Conservation (phyloP, 805 yeast genomes). For the Candida nonsorbophila region DNA sequence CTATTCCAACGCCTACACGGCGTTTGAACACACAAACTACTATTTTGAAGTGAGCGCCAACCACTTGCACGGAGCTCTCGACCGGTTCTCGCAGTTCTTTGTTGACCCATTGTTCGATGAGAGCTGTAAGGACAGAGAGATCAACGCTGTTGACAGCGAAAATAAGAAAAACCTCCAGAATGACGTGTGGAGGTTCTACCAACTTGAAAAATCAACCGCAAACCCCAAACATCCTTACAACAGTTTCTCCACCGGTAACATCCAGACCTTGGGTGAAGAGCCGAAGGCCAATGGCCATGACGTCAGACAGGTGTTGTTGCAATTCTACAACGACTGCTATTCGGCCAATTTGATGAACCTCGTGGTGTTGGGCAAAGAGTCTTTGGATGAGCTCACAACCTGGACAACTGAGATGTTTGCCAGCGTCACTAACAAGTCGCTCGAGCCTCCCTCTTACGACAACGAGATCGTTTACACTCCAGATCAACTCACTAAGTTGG, state of each 20-base stretch:
- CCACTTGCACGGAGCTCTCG: conserved; percentile 80
- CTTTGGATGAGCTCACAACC: conserved; percentile 59
- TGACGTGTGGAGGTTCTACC: conserved; percentile 85
- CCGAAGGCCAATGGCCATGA: conserved; percentile 62
- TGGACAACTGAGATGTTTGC: conserved; percentile 70
- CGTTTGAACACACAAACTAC: conserved; percentile 84
- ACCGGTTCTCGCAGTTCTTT: conserved; percentile 90
- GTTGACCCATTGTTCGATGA: conserved; percentile 71
- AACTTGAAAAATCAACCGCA: conserved; percentile 70
- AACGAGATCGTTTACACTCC: conserved; percentile 42
- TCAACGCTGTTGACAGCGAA: conserved; percentile 92
- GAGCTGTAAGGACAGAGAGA: conserved; percentile 84
- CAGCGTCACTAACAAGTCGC: conserved; percentile 49
- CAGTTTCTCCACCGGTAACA: conserved; percentile 88
- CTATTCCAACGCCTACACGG: conserved; percentile 86
- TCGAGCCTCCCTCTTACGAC: conserved; percentile 39
- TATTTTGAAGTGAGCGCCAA: conserved; percentile 79
- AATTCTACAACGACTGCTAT: conserved; percentile 67
- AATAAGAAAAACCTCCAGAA: conserved; percentile 90
- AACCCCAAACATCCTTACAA: conserved; percentile 77
- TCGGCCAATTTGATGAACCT: conserved; percentile 87
- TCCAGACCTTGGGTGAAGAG: conserved; percentile 59
- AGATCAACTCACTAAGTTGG: conserved; percentile 46
- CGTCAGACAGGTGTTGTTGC: conserved; percentile 74
- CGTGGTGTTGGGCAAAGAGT: conserved; percentile 78